phyloP scores from a whole-genome alignment of 2,329 filamentous ascomycete species.

The Aspergillus ibericus region DNA sequence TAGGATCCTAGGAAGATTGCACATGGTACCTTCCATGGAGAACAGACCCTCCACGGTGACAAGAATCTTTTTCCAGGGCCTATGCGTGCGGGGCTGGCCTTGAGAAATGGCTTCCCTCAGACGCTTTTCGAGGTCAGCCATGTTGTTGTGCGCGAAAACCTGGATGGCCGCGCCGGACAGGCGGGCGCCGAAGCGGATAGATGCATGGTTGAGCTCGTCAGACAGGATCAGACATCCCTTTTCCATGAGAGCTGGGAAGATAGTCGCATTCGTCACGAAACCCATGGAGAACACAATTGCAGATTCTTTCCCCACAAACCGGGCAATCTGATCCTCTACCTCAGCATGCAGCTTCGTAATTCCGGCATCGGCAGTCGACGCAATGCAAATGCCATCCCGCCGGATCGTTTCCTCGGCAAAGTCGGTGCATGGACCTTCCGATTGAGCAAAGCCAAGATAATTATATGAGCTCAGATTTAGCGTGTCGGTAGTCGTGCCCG shows the following conservation, averaged over 20 bases:
- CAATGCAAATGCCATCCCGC: constrained; percentile 75
- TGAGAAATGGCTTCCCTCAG: constrained; percentile 89
- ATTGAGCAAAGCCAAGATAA: constrained; percentile 95
- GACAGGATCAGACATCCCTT: constrained; percentile 92
- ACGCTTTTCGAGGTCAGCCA: constrained; percentile 76
- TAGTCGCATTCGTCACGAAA: constrained; percentile 90
- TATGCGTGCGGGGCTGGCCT: constrained; percentile 89
- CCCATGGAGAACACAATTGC: constrained; percentile 98
- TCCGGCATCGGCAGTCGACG: constrained; percentile 76
- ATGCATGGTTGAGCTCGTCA: constrained; percentile 93
- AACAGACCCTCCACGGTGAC: constrained; percentile 93
- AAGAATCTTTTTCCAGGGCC: constrained; percentile 97
- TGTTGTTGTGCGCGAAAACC: constrained; percentile 95
- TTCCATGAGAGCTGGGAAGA: constrained; percentile 84
- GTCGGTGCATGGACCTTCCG: constrained; percentile 90
- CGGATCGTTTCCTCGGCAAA: constrained; percentile 79
- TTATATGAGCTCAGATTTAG: constrained; percentile 98
- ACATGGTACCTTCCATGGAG: constrained; percentile 98
- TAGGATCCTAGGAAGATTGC: constrained; percentile 81
- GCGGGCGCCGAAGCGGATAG: constrained; percentile 87
- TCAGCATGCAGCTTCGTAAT: constrained; percentile 81
- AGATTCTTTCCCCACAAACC: constrained; percentile 86
- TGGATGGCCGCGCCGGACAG: constrained; percentile 87
- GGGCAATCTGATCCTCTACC: constrained; percentile 81
- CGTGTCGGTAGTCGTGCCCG: constrained; percentile 84